Percentiles rank a stretch among this genome's conserved stretches.
These are phyloP conservation scores for Abortiporus biennis DNA, from an alignment of 1,284 basidiomycete species.

Conservation along the genomic window DNA sequence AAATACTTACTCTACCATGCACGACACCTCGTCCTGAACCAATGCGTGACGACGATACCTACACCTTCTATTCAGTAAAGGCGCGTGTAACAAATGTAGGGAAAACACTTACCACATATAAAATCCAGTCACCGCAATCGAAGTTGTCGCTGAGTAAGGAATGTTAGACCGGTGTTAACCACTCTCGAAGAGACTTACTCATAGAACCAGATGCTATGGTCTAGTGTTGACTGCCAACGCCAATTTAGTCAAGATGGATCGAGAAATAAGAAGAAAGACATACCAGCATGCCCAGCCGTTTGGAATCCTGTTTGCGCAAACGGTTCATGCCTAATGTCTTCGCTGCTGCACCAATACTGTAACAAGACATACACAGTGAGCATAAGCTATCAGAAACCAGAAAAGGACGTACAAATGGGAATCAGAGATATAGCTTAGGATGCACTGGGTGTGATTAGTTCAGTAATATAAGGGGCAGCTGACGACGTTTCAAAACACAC, in stretches of 20 bases:
- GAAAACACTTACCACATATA: conserved; percentile 60
- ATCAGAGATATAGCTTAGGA: conserved; percentile 84
- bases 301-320: conserved; percentile 38
- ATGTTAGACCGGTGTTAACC: too few species aligned
- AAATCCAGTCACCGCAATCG: conserved; percentile 73
- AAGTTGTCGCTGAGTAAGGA: conserved; percentile 54
- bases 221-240: conserved; percentile 62
- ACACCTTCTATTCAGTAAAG: conserved; percentile 1
- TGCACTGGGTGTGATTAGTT: conserved; percentile 48
- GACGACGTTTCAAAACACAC: neutral
- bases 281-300: conserved; percentile 67
- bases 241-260: conserved; percentile 1
- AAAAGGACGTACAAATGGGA: conserved; percentile 59
- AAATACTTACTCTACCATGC: conserved; percentile 59
- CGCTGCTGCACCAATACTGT: conserved; percentile 63
- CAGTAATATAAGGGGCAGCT: neutral
- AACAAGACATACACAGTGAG: neutral
- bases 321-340: conserved; percentile 67
- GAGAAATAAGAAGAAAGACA: conserved; percentile 19
- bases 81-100: conserved; percentile 5
- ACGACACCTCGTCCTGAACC: conserved; percentile 74
- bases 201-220: conserved; percentile 85
- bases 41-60: conserved; percentile 63
- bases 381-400: neutral
- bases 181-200: conserved; percentile 46